Percentiles rank a stretch among this genome's conserved stretches.
phyloP scores from a whole-genome alignment of 192 early-diverging fungal species.

The Funneliformis mosseae region DNA sequence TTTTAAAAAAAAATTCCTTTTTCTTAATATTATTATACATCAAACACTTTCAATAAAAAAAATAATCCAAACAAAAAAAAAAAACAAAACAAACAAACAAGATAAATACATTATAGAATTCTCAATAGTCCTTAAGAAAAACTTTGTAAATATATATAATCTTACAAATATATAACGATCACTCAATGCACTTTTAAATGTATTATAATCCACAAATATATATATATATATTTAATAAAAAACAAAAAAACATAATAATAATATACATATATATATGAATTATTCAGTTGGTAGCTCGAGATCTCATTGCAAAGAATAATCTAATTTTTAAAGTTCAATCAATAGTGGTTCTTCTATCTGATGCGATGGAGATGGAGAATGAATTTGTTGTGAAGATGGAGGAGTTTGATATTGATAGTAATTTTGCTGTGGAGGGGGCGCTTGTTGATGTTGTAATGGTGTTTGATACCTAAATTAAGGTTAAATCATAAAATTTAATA shows the following conservation, averaged over 20 bases:
- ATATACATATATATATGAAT: no score
- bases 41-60: not conserved
- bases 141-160: not conserved
- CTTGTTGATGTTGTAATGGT: not conserved
- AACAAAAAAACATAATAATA: no score
- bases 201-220: no score
- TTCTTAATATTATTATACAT: not conserved
- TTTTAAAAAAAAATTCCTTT: not conserved
- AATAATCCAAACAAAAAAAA: not conserved
- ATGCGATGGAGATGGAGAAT: not conserved
- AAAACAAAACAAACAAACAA: not conserved
- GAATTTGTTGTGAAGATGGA: not conserved
- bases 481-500: not conserved
- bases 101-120: not conserved
- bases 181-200: not conserved
- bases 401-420: slow-evolving; percentile 18
- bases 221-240: no score
- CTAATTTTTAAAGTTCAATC: slow-evolving; percentile 25
- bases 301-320: no score
- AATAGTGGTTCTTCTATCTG: slow-evolving; percentile 28
- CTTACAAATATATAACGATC: not conserved
- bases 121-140: not conserved
- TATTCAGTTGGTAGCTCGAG: no score
- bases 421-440: not conserved
- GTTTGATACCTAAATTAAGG: not conserved